Evolutionary conservation across 2,329 filamentous ascomycete genomes (phyloP), one percentile per base, ranked within the genome.

Genomic region (Exophiala spinifera): DNA sequence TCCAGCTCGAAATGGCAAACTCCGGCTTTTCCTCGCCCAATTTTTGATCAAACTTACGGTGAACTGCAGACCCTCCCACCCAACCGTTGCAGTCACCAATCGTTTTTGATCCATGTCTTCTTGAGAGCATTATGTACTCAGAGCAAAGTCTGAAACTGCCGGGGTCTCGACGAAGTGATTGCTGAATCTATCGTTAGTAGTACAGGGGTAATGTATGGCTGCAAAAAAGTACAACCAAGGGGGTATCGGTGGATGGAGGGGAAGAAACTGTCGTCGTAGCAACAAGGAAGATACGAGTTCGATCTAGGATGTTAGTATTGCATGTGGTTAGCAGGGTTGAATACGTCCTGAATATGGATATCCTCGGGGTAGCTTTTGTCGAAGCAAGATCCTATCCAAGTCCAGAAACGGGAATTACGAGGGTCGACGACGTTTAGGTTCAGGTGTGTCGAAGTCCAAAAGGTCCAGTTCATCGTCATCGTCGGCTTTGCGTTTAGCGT

Each of bases 381-480:
- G 28, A 31, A 6, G 10, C 8, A 10, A 11, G 28, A 10, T 31
- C 28, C 6, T 44, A 44, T 13, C 19, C 8, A 13, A 21, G 42
- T 44, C 36, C 19, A 23, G 5, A 28, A 23, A 15, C 13, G 19
- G 4, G 13, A 20, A 25, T 55, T 39, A 58, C 17, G 61, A 63
- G 21, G 61, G 55, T 21, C 61, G 55, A 25, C 47, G 57, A 28
- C 62, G 56, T 45, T 64, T 64, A n/a, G 59, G 48, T 10, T 62
- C 56, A 10, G 63, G 63, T 3, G 60, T 63, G 33, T 60, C 56
- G 17, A 61, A 39, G 23, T 62, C 59, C 5, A 64, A 48, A 13
- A 55, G 48, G 20, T 55, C 33, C 36, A 62, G 28, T 33, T 64
- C 62, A 37, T 64, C 59, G 14, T 62, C 62, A 17, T 62, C 59